These are phyloP conservation scores for Parsonsia alboflavescens DNA, from an alignment of 257 asterid species.

Conservation along the genomic window DNA sequence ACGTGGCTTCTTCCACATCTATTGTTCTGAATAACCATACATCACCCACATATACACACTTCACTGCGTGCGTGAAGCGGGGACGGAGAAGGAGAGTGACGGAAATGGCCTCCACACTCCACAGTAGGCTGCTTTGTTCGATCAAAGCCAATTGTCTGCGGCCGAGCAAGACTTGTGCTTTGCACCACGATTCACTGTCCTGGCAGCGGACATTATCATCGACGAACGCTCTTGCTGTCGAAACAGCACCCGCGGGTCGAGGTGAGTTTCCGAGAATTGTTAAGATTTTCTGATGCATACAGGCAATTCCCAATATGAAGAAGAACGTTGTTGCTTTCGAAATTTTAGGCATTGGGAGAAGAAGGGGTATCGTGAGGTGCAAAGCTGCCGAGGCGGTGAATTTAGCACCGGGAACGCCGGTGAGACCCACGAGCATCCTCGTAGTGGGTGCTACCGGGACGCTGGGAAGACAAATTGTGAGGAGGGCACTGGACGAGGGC, in stretches of 20 bases:
- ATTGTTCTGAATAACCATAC: slow-evolving; percentile 15
- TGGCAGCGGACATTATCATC: slow-evolving; percentile 45
- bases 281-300: not conserved
- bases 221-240: slow-evolving; percentile 21
- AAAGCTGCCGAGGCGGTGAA: slow-evolving; percentile 51
- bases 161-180: not conserved
- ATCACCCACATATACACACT: not conserved
- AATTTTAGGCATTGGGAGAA: slow-evolving; percentile 21
- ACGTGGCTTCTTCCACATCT: slow-evolving; percentile 69
- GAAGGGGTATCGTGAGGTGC: slow-evolving; percentile 32
- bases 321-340: not conserved
- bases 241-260: slow-evolving; percentile 16
- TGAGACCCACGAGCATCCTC: slow-evolving; percentile 76
- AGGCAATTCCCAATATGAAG: not conserved
- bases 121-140: slow-evolving; percentile 28
- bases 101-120: slow-evolving; percentile 51
- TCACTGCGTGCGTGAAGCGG: not conserved
- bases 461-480: slow-evolving; percentile 88
- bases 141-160: slow-evolving; percentile 25
- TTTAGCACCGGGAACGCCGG: slow-evolving; percentile 91
- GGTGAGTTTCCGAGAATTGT: not conserved
- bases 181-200: slow-evolving; percentile 32
- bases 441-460: slow-evolving; percentile 98
- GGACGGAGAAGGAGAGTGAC: slow-evolving; percentile 17
- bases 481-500: slow-evolving; percentile 94